Evolutionary conservation across 768 basidiomycete species (phyloP).

Genomic region (Boletus subcaerulescens): DNA sequence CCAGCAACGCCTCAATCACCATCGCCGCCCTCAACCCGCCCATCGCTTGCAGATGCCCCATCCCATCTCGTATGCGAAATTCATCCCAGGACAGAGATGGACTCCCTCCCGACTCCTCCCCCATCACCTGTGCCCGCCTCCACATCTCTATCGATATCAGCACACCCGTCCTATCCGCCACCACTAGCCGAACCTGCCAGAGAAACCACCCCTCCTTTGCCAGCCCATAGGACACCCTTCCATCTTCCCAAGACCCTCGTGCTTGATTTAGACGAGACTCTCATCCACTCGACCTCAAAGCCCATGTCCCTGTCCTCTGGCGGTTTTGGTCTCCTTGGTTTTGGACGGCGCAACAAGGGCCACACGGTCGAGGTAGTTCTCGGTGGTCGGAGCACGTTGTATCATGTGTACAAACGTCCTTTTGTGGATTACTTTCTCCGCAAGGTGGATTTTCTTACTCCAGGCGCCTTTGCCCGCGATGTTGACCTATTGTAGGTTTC

Average conservation of each 20-base stretch:
- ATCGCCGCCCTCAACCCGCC: slow-evolving; percentile 24
- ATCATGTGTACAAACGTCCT: slow-evolving; percentile 98
- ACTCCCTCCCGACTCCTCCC: slow-evolving; percentile 25
- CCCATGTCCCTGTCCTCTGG: slow-evolving; percentile 50
- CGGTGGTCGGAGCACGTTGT: slow-evolving; percentile 83
- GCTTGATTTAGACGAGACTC: slow-evolving; percentile 95
- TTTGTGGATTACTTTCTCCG: slow-evolving; percentile 94
- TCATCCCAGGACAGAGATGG: slow-evolving; percentile 12
- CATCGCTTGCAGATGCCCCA: slow-evolving; percentile 20
- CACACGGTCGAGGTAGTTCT: slow-evolving; percentile 93
- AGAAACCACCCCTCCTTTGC: slow-evolving; percentile 49
- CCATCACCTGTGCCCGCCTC: slow-evolving; percentile 17
- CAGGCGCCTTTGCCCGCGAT: background rate
- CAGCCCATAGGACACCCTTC: slow-evolving; percentile 62
- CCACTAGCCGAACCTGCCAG: slow-evolving; percentile 33
- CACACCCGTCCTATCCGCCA: slow-evolving; percentile 10
- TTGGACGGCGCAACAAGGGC: slow-evolving; percentile 58
- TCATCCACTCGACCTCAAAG: slow-evolving; percentile 95
- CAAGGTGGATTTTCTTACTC: slow-evolving; percentile 53
- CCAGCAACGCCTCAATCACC: slow-evolving; percentile 17
- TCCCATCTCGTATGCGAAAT: slow-evolving; percentile 4
- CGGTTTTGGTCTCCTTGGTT: slow-evolving; percentile 61
- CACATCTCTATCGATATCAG: slow-evolving; percentile 9
- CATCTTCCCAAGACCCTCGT: slow-evolving; percentile 91
- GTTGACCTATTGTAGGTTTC: slow-evolving; percentile 66